Percentiles rank a stretch among this genome's conserved stretches.
phyloP scores from a whole-genome alignment of 2,329 filamentous ascomycete species.

The Aspergillus fumigatus region DNA sequence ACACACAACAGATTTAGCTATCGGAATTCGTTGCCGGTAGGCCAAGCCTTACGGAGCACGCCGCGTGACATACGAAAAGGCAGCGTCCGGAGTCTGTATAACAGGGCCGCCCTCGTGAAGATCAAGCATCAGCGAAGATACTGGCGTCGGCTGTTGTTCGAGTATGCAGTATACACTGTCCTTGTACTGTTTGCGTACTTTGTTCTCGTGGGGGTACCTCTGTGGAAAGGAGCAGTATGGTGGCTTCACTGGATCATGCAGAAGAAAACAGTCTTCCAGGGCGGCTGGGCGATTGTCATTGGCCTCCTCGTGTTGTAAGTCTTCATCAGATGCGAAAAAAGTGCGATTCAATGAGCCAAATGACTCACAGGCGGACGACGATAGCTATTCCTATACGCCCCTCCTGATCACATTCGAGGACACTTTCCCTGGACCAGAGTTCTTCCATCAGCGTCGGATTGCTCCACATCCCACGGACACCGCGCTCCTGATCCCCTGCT shows the following conservation, averaged over 20 bases:
- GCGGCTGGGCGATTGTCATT: conserved; percentile 41
- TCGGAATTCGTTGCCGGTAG: background rate
- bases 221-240: conserved; percentile 45
- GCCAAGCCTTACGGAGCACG: background rate
- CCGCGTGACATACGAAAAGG: background rate
- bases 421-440: conserved; percentile 21
- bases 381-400: conserved; percentile 26
- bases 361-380: background rate
- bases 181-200: conserved; percentile 42
- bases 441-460: conserved; percentile 12
- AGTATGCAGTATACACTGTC: conserved; percentile 36
- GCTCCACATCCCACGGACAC: conserved; percentile 28
- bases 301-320: conserved; percentile 34
- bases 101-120: conserved; percentile 6
- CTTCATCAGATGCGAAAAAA: too few species aligned
- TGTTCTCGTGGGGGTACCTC: conserved; percentile 42
- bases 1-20: background rate
- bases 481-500: conserved; percentile 46
- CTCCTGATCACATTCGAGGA: conserved; percentile 31
- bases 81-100: conserved; percentile 7
- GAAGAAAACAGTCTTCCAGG: conserved; percentile 38
- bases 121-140: conserved; percentile 24
- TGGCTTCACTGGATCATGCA: conserved; percentile 41
- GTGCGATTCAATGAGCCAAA: background rate
- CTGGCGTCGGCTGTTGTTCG: conserved; percentile 35